Evolutionary conservation across 2,329 filamentous ascomycete genomes (phyloP).

Genomic region (Diatrype stigma): DNA sequence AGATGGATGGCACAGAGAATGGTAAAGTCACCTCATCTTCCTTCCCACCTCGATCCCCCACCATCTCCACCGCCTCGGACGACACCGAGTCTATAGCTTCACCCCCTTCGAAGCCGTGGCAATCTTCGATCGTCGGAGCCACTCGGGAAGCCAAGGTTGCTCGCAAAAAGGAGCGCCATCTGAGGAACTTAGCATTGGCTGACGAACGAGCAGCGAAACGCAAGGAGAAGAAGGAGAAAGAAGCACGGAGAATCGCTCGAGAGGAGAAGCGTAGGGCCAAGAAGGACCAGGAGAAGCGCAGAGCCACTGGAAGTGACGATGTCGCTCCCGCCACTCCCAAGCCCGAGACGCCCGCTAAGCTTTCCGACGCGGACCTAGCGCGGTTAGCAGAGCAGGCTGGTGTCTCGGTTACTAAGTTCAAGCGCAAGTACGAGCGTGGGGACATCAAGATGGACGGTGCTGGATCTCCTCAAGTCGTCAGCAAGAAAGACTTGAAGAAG

Average conservation of each 20-base stretch:
- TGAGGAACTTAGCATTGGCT: conserved; percentile 21
- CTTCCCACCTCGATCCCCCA: conserved; percentile 1
- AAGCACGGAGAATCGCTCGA: conserved; percentile 20
- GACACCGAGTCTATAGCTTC: conserved; percentile 17
- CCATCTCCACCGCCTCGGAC: conserved; percentile 17
- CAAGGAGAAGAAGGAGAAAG: conserved; percentile 33
- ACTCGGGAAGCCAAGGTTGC: conserved; percentile 24
- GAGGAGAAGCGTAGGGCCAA: conserved; percentile 41
- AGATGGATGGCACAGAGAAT: conserved; percentile 30
- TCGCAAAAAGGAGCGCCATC: conserved; percentile 23
- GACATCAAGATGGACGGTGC: conserved; percentile 64
- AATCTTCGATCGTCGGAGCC: conserved; percentile 2
- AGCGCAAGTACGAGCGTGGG: conserved; percentile 72
- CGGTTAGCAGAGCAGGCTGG: conserved; percentile 62
- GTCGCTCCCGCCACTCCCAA: conserved; percentile 32
- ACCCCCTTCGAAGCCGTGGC: conserved; percentile 1
- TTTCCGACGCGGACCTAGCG: conserved; percentile 54
- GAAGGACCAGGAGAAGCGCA: conserved; percentile 29
- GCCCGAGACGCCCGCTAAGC: conserved; percentile 30
- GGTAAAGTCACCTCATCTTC: conserved; percentile 13
- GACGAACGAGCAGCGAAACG: conserved; percentile 23
- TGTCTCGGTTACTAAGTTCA: conserved; percentile 71
- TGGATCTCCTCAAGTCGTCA: conserved; percentile 62
- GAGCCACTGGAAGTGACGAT: conserved; percentile 15
- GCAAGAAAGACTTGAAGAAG: conserved; percentile 76